phyloP scores from a whole-genome alignment of 2,329 filamentous ascomycete genomes.

The Penicillium sclerotigenum region DNA sequence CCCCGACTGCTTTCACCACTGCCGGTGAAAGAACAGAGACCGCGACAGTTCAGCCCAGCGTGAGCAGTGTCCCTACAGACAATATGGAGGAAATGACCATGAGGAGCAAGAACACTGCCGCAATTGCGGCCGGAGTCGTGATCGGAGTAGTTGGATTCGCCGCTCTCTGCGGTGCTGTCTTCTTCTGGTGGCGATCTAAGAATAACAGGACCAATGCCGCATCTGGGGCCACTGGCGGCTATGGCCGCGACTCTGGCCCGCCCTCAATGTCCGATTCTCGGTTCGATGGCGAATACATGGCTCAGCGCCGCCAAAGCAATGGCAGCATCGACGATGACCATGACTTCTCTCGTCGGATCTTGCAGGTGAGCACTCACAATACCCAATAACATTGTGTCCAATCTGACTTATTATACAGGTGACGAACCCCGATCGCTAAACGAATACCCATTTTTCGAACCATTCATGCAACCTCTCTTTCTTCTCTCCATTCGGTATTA shows the following conservation, averaged over 20 bases:
- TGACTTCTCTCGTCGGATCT: conserved; percentile 92
- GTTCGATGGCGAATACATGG: conserved; percentile 78
- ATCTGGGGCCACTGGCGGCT: conserved; percentile 74
- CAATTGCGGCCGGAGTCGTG: conserved; percentile 83
- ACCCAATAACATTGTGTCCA: background rate
- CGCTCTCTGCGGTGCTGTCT: conserved; percentile 63
- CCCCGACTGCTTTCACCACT: conserved; percentile 21
- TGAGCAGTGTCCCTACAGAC: background rate
- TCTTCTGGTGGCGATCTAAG: conserved; percentile 72
- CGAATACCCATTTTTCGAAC: background rate
- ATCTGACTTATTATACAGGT: conserved; percentile 22
- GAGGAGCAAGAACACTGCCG: conserved; percentile 66
- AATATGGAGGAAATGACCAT: conserved; percentile 20
- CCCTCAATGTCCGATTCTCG: conserved; percentile 77
- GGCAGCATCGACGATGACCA: conserved; percentile 96
- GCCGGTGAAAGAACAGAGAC: conserved; percentile 33
- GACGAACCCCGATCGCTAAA: conserved; percentile 35
- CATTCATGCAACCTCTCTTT: conserved; percentile 1
- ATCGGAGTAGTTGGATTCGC: conserved; percentile 71
- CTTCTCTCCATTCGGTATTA: conserved; percentile 13
- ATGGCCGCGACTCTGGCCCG: conserved; percentile 62
- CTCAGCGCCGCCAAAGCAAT: conserved; percentile 79
- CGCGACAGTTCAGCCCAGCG: conserved; percentile 30
- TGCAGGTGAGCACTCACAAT: conserved; percentile 65
- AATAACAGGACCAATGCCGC: conserved; percentile 79